Conservation (phyloP, 2,329 filamentous ascomycete genomes). For the Alternaria sp. region DNA sequence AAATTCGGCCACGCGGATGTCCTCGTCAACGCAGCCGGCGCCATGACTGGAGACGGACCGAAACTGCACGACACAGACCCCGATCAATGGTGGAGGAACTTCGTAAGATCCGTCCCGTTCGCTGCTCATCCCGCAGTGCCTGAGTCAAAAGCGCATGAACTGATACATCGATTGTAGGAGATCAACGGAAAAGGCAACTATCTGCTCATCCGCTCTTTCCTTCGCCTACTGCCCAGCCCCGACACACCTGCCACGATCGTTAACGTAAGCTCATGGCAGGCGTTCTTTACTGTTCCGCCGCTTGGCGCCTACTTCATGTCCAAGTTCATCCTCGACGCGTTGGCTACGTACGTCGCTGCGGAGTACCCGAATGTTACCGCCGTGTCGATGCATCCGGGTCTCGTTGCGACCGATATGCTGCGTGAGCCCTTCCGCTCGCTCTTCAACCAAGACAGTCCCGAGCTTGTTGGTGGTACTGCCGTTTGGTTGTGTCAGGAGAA, state of each 20-base stretch:
- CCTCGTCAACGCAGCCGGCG: conserved; percentile 25
- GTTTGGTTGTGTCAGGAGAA: conserved; percentile 35
- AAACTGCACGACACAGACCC: conserved; percentile 24
- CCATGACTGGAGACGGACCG: conserved; percentile 13
- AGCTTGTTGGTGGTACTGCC: conserved; percentile 34
- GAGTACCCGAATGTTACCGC: conserved; percentile 24
- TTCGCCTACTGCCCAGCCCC: conserved; percentile 22
- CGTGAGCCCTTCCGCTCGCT: conserved; percentile 16
- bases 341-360: conserved; percentile 20
- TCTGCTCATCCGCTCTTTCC: conserved; percentile 39
- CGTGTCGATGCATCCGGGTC: conserved; percentile 21
- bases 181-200: conserved; percentile 43
- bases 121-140: background rate
- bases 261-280: conserved; percentile 13
- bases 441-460: conserved; percentile 29
- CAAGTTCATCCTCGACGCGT: conserved; percentile 15
- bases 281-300: conserved; percentile 14
- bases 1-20: conserved; percentile 26
- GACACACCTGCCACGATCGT: conserved; percentile 31
- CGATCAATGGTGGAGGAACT: conserved; percentile 24
- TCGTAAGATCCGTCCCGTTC: conserved; percentile 14
- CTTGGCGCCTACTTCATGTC: conserved; percentile 17
- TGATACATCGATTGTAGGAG: conserved; percentile 26
- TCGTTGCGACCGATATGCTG: conserved; percentile 23
- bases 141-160: background rate